These are phyloP conservation scores for sunflower (Helianthus annuus) DNA, from an alignment of 129 eudicot genomes.

Conservation along the genomic window HanXRQr2.0-SUNRISE NC_035443.2:165982893-165983392, in stretches of 20 bases:
- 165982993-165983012: neutral
- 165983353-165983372: no score
- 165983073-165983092: slow-evolving; percentile 66
- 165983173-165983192: neutral
- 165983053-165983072: neutral
- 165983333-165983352: no score
- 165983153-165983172: slow-evolving; percentile 80
- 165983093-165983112: slow-evolving; percentile 88
- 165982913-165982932: no score
- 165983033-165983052: neutral
- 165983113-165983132: slow-evolving; percentile 91
- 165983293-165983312: no score
- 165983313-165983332: no score
- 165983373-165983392: no score
- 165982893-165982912: no score
- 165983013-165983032: neutral
- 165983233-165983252: neutral
- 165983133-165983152: slow-evolving; percentile 96
- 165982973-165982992: no score
- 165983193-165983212: neutral
- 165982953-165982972: no score
- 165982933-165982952: no score
- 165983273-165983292: no score
- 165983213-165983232: neutral
- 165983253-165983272: no score